A percentile compares a stretch with the other conserved stretches of the same genome.
These are phyloP conservation scores for Talaromyces marneffei DNA, from an alignment of 2,329 filamentous ascomycete species.

Conservation along the genomic window DNA sequence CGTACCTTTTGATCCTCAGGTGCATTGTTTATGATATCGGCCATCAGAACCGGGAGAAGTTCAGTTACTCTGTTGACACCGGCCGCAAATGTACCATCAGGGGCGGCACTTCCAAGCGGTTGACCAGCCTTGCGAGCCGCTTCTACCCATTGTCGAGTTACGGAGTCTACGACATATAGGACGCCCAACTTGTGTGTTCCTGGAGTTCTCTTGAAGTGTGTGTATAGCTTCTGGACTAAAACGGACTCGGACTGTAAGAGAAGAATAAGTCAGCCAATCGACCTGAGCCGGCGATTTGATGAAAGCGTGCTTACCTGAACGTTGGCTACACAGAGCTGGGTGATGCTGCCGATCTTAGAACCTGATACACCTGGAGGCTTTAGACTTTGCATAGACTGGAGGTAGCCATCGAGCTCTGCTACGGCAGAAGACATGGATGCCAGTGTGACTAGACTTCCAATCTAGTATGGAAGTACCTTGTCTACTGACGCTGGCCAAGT, in stretches of 20 bases:
- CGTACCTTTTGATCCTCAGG: conserved; percentile 97
- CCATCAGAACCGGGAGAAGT: conserved; percentile 87
- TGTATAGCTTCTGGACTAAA: conserved; percentile 92
- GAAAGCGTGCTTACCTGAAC: conserved; percentile 64
- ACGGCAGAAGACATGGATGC: conserved; percentile 70
- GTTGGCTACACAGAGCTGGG: conserved; percentile 78
- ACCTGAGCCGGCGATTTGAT: neutral
- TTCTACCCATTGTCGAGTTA: conserved; percentile 98
- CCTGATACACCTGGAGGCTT: conserved; percentile 94
- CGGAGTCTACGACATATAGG: conserved; percentile 99
- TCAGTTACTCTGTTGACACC: conserved; percentile 96
- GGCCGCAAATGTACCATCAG: conserved; percentile 88
- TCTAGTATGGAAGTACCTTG: neutral
- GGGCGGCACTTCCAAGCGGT: conserved; percentile 69
- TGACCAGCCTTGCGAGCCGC: conserved; percentile 84
- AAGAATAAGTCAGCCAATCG: conserved; percentile 17
- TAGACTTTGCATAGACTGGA: conserved; percentile 84
- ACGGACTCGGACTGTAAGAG: conserved; percentile 77
- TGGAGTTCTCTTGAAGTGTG: conserved; percentile 92
- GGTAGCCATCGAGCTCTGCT: conserved; percentile 80
- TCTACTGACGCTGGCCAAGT: conserved; percentile 1
- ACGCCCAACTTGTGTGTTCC: conserved; percentile 96
- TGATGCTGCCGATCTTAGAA: conserved; percentile 83
- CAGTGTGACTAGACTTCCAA: conserved; percentile 14
- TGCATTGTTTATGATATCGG: conserved; percentile 82